These are phyloP conservation scores for Podospora tetraspora DNA, from an alignment of 495 filamentous ascomycete species.

Conservation along the genomic window DNA sequence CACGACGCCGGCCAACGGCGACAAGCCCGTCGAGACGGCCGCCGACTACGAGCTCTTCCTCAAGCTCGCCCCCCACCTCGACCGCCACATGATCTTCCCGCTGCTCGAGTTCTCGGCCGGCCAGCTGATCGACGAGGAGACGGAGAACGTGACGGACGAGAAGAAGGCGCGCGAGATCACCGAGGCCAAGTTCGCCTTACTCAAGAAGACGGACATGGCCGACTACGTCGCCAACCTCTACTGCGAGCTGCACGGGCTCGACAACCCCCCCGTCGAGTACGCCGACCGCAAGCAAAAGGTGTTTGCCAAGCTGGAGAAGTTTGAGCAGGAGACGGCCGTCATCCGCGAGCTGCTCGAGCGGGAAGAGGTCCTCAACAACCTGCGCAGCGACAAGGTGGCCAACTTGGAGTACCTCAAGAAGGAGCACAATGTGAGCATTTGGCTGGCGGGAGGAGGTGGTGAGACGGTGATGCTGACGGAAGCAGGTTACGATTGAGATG, in stretches of 20 bases:
- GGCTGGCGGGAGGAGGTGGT: not conserved
- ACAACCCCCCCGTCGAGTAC: slow-evolving; percentile 77
- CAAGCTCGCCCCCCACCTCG: slow-evolving; percentile 85
- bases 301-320: slow-evolving; percentile 68
- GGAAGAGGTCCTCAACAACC: slow-evolving; percentile 78
- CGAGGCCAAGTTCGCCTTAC: slow-evolving; percentile 80
- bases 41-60: slow-evolving; percentile 73
- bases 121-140: slow-evolving; percentile 50
- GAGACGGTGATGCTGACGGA: slow-evolving; percentile 13
- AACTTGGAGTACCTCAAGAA: slow-evolving; percentile 96
- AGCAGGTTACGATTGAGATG: slow-evolving; percentile 80
- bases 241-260: slow-evolving; percentile 74
- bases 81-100: slow-evolving; percentile 92
- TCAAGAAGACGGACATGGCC: slow-evolving; percentile 96
- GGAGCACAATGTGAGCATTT: slow-evolving; percentile 63
- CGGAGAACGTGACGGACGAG: slow-evolving; percentile 48
- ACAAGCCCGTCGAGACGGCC: slow-evolving; percentile 36
- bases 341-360: slow-evolving; percentile 78
- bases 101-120: slow-evolving; percentile 74
- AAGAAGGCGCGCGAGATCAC: slow-evolving; percentile 62
- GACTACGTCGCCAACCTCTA: slow-evolving; percentile 91
- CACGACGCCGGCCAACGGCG: slow-evolving; percentile 46
- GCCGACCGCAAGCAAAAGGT: slow-evolving; percentile 83
- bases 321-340: slow-evolving; percentile 77
- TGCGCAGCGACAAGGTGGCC: slow-evolving; percentile 91